Conservation (phyloP, 306 rosid genomes). For the Vachellia pachyceras region DNA sequence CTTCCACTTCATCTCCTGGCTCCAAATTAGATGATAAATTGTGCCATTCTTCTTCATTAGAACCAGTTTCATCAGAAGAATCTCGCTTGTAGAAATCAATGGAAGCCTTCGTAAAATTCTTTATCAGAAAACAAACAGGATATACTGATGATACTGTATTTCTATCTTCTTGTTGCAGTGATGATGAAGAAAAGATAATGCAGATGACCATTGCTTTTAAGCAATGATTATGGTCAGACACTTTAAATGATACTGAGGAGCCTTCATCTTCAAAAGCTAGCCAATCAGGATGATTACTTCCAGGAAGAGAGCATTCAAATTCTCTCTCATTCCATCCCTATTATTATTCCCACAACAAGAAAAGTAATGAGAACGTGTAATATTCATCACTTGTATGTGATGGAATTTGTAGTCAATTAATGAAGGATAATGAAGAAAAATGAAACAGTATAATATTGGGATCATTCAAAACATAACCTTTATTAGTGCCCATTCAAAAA, state of each 20-base stretch:
- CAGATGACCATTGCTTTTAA: neutral
- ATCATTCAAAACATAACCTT: too few relatives aligned
- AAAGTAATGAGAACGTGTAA: neutral
- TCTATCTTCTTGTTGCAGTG: neutral
- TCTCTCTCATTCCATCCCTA: neutral
- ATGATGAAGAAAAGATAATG: neutral
- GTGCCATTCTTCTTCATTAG: neutral
- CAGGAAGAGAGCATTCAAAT: neutral
- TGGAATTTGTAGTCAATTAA: neutral
- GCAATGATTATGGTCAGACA: neutral
- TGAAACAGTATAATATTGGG: neutral
- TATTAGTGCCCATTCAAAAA: neutral
- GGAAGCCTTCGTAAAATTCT: neutral
- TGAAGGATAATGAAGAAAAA: neutral
- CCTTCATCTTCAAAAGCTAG: neutral
- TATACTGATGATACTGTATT: neutral
- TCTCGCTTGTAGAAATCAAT: neutral
- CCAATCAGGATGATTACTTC: neutral
- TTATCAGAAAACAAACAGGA: neutral
- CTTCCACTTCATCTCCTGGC: neutral
- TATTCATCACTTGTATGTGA: neutral
- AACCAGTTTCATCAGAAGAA: neutral
- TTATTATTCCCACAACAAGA: neutral
- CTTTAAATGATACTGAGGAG: neutral
- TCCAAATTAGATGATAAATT: neutral